Base-by-base conservation (phyloP, 2,329 filamentous ascomycete genomes). In the Fusarium devonianum region DNA sequence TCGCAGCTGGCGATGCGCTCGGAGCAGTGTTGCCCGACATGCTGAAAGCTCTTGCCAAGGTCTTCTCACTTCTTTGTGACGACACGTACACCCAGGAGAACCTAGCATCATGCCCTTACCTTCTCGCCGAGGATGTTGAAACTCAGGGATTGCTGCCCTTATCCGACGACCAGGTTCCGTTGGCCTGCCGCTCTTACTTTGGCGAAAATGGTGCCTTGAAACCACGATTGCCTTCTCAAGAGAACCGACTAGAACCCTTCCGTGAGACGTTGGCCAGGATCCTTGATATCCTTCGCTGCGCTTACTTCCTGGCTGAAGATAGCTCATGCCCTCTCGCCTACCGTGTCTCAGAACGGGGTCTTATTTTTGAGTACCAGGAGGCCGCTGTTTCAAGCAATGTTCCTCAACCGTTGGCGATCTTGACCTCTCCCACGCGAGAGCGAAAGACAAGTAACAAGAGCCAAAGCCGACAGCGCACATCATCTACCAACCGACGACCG, bases 81-180 rank as follows among this genome's bases (percentile, higher is more conserved):
- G 73, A 78, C 29, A 69, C 74, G 8, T 75, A 77, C 51, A 70
- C 72, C 11, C 67, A 66, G 21, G 70, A 71, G 12, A 67, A 71
- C 9, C 62, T 73, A 12, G 72, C 68, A 7, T 60, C 72, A 7
- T 77, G 73, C 32, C 73, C 73, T 11, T 84, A 83, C 62, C 69
- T 83, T 14, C 72, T 84, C 1, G 59, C 71, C 0, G 81, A 84
- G 61, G 81, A 84, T 47, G 57, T 78, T 47, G 71, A 78, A 49
- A 69, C 74, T 12, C 65, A 75, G 10, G 78, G 79, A 4, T 63
- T 80, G 21, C 68, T 70, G 12, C 73, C 77, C 3, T 66, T 81
- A 13, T 70, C 71, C 32, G 68, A 71, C 14, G 64, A 71, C 1
- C 51, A 63, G 8, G 64, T 79, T 4, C 73, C 74, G 1, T 58